These are phyloP conservation scores for Prunus dulcis DNA, from an alignment of 306 rosid species.

Conservation along the genomic window DNA sequence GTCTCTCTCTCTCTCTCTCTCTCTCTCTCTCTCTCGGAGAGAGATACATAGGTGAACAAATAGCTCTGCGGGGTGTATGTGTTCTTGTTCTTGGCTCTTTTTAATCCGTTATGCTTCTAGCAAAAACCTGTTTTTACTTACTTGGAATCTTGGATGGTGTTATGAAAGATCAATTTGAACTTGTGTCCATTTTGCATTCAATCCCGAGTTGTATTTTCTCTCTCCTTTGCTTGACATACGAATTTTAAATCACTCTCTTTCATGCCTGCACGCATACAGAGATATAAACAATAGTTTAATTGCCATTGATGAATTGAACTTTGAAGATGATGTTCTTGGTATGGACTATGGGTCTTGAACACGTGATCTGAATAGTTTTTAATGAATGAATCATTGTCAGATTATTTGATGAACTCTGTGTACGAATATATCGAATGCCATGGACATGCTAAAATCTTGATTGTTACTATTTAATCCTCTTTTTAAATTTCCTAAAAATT, in stretches of 20 bases:
- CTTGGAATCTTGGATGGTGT: background rate
- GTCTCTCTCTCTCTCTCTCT: constrained; percentile 5
- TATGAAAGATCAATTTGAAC: background rate
- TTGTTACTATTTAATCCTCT: background rate
- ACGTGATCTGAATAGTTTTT: background rate
- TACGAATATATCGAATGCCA: background rate
- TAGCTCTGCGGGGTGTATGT: background rate
- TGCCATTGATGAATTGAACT: background rate
- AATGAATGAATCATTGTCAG: background rate
- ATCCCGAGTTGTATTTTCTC: background rate
- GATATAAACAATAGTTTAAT: background rate
- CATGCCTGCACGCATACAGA: background rate
- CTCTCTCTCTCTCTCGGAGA: background rate
- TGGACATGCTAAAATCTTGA: background rate
- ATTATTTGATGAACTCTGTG: too few relatives aligned
- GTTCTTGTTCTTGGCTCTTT: background rate
- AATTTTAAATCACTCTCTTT: background rate
- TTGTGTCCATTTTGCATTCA: background rate
- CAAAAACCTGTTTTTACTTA: background rate
- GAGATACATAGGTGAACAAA: background rate
- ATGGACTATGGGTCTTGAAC: background rate
- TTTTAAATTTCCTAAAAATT: background rate
- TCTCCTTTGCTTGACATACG: background rate
- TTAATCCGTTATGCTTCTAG: background rate
- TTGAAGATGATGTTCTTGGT: background rate